Percentiles rank a stretch among this genome's conserved stretches.
phyloP scores from a whole-genome alignment of 2,329 filamentous ascomycete species.

The Calonectria honghensis region DNA sequence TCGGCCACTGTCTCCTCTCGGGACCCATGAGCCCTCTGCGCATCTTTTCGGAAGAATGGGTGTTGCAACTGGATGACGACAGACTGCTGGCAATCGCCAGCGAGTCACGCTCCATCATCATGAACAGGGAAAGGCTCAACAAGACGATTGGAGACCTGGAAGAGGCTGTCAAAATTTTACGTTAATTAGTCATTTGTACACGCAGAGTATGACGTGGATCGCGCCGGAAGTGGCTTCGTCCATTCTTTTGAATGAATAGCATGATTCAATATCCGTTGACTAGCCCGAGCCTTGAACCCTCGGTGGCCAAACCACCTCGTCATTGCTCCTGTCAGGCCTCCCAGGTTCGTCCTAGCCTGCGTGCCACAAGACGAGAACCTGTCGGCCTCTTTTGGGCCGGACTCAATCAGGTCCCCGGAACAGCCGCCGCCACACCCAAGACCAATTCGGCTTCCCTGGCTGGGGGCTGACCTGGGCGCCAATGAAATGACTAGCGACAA shows the following conservation, averaged over 20 bases:
- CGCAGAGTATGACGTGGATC: background rate
- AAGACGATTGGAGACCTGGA: background rate
- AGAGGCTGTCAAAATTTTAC: conserved; percentile 1
- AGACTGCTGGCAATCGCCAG: background rate
- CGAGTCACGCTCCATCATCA: background rate
- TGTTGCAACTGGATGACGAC: background rate
- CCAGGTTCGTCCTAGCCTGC: background rate
- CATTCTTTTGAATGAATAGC: background rate
- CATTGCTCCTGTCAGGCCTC: background rate
- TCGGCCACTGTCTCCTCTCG: background rate
- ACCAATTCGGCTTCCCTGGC: background rate
- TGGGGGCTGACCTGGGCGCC: background rate
- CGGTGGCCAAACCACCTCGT: background rate
- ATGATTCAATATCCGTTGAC: conserved; percentile 4
- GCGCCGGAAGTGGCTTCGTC: background rate
- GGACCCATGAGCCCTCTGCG: conserved; percentile 5
- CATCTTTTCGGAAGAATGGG: background rate
- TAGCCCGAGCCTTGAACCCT: background rate
- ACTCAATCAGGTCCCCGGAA: conserved; percentile 4
- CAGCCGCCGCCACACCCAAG: conserved; percentile 26
- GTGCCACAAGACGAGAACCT: background rate
- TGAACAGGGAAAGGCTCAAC: background rate
- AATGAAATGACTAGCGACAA: conserved; percentile 5
- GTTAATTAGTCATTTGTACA: background rate
- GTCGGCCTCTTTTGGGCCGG: background rate